Evolutionary conservation across 805 yeast species (phyloP).

Genomic region (Lipomyces starkeyi): DNA sequence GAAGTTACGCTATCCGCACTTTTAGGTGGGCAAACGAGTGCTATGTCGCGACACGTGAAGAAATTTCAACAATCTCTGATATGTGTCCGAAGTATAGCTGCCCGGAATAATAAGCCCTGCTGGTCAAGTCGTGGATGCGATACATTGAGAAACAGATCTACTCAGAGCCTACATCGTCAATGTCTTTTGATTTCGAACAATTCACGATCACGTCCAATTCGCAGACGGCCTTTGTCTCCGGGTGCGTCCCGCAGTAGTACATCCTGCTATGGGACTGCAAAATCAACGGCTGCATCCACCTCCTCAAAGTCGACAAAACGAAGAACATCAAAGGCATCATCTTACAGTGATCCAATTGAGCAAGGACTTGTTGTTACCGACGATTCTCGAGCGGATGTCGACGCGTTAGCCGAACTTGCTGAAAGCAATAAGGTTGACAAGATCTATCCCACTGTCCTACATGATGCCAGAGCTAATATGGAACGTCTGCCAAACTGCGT

Average conservation of each 20-base stretch:
- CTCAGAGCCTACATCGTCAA: neutral
- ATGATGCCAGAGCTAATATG: conserved; percentile 49
- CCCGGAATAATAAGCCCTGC: neutral
- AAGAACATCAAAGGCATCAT: neutral
- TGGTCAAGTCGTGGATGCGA: neutral
- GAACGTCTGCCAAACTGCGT: conserved; percentile 58
- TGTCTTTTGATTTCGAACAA: neutral
- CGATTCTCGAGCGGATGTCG: conserved; percentile 10
- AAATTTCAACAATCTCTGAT: neutral
- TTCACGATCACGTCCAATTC: neutral
- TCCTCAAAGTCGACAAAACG: neutral
- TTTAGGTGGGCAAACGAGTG: neutral
- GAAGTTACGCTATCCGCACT: neutral
- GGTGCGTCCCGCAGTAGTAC: neutral
- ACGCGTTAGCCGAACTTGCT: conserved; percentile 12
- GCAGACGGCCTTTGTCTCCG: neutral
- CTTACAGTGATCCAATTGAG: conserved; percentile 2
- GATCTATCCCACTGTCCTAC: conserved; percentile 37
- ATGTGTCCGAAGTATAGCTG: neutral
- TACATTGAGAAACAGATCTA: neutral
- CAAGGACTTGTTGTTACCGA: conserved; percentile 13
- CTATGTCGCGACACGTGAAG: neutral
- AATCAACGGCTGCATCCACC: neutral
- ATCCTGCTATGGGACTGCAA: neutral
- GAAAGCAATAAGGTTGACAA: conserved; percentile 12